Evolutionary conservation across 1,139 yeast species (phyloP), one percentile per base, ranked within the genome.

Genomic region (Magnusiomyces magnusii): DNA sequence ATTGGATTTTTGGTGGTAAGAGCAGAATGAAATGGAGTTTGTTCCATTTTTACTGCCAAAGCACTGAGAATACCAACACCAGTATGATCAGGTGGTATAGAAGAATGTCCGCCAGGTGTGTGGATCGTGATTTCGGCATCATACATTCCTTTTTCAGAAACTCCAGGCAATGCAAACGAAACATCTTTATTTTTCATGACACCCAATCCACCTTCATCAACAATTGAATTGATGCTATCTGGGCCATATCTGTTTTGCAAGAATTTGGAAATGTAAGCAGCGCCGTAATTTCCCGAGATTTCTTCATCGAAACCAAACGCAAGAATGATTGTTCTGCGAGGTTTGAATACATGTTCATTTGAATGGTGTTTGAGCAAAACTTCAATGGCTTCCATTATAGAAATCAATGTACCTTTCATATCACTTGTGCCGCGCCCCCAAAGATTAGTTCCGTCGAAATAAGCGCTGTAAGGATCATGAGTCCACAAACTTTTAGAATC

Each of bases 241-340:
- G 71, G 65, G 15, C 92, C 92, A 63, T 80, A 84, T 57, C 76
- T 74, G 24, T 79, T 73, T 47, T 74, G 72, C 58, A 86, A 66
- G 58, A 72, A 73, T 31, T 75, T 64, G 2, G 78, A 76, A 49
- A 85, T 73, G 19, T 66, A 60, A 0, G 62, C 63, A 1, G 90
- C 91, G 57, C 90, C 89, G 24, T 75, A 69, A n/a, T 64, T 62
- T 2, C 92, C 92, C 44, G 82, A 75, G 41, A 80, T 77, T 71
- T 86, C 95, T 71, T 87, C 95, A 68, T 87, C 93, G 65, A 82
- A 85, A 0, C 93, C 93, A 67, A 83, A 81, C 0, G 86, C 83
- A 3, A 84, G 70, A 15, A 86, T 63, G 1, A 85, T 68, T 0
- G 87, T 78, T 67, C 92, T 78, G 54, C 75, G 68, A 3, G 90